phyloP scores from a whole-genome alignment of 2,329 filamentous ascomycete genomes.

The Arthroderma uncinatum region DNA sequence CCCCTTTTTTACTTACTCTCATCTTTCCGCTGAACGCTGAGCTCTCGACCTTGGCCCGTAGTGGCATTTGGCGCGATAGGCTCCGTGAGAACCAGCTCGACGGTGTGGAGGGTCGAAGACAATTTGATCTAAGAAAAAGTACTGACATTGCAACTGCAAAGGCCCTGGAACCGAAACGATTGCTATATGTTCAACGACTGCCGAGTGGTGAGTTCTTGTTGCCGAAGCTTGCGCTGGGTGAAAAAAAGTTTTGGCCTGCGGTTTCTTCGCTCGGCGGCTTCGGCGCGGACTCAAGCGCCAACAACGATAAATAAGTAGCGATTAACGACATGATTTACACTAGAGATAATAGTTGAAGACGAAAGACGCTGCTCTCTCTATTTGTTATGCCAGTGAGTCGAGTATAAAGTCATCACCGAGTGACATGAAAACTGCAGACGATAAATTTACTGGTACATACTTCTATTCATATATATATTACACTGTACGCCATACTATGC shows the following conservation, averaged over 20 bases:
- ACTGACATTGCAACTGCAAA: conserved; percentile 16
- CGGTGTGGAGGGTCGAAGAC: conserved; percentile 31
- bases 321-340: not conserved
- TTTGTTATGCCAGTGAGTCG: not conserved
- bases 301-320: not conserved
- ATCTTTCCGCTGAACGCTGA: conserved; percentile 44
- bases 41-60: conserved; percentile 62
- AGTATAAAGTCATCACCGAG: too few relatives aligned
- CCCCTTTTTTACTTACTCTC: conserved; percentile 36
- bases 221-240: not conserved
- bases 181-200: not conserved
- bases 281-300: not conserved
- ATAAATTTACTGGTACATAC: conserved; percentile 4
- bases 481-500: conserved; percentile 23
- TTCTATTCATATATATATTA: conserved; percentile 4
- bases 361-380: not conserved
- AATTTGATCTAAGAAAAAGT: conserved; percentile 36
- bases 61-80: conserved; percentile 53
- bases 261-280: not conserved
- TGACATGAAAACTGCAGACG: not conserved
- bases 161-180: conserved; percentile 1
- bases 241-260: not conserved
- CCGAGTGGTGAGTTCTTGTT: not conserved
- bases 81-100: conserved; percentile 39
- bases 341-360: not conserved